Base-by-base conservation (phyloP, 2,329 filamentous ascomycete species). In the Plenodomus tracheiphilus region DNA sequence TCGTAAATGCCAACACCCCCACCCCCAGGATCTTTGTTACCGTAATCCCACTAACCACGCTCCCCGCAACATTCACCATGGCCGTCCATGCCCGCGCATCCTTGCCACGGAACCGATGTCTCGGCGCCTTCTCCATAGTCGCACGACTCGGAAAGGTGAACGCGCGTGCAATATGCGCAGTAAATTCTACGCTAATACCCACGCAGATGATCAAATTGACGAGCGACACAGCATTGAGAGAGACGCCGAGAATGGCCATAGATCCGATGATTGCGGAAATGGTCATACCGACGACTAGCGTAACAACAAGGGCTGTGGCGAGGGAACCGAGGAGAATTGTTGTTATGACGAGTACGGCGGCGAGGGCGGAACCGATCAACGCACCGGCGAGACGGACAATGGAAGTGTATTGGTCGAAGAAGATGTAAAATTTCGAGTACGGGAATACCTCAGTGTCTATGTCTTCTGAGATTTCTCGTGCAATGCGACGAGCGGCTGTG, bases 191-290 rank as follows among this genome's bases (percentile, higher is more conserved):
- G 8, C 87, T 87, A 62, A 99, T 99, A 40, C 94, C 94, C 4
- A 99, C 90, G 68, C 92, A 97, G 58, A 99, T 99, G 68, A 99
- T 88, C 47, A 99, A 79, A 67, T 99, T 99, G 64, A 99, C 94
- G 8, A 99, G 83, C 1, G 89, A 94, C 19, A 99, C 91, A 0
- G 94, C 95, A 65, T 99, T 99, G 43, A 99, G 83, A 0, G 89
- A 95, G 4, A 99, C 93, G 47, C 85, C 81, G 57, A 90, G 87
- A 15, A 97, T 73, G 0, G 92, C 90, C 94, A 99, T 97, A 46
- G 91, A 88, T 13, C 93, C 94, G 59, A 96, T 89, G 61, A 99
- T 96, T 68, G 97, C 93, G 17, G 93, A 82, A 8, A 97, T 85
- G 2, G 87, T 95, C 94, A 99, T 99, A 52, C 87, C 80, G 8